Base-by-base conservation (phyloP, 169 alveolate genomes). In the Eimeria zaria region DNA sequence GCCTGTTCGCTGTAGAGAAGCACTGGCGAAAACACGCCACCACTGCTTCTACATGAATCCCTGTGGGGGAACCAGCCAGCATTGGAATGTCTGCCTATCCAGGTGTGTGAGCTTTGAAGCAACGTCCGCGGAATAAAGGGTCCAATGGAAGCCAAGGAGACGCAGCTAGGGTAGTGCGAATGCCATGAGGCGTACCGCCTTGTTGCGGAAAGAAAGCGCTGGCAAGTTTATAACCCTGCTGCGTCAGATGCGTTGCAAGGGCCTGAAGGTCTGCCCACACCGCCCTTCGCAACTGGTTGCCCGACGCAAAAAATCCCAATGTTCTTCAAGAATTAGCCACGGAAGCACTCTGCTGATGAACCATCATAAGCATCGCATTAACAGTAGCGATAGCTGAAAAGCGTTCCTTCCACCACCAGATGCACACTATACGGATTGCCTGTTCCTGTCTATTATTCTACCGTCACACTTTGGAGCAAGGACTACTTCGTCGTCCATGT, bases 391-490 rank as follows among this genome's bases (percentile, higher is more conserved):
- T 69, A 51, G 80, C 46, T 69, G 27, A 33, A 14, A 14, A 69
- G 33, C 53, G 16, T 33, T 73, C 0, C 48, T 73, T 39, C 16
- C 51, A 16, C 22, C 83, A 0, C 6, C 16, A 53, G 33, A 18
- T 22, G 30, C 5, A 12, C 83, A 73, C 53, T 27, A 84, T 27
- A 44, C 41, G 74, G 76, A 60, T 44, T 33, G 91, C n/a, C 39
- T 33, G 64, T 87, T 87, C 71, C 94, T 58, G 64, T 91, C 95
- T 27, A 80, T 39, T 30, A 96, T 96, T 36, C 97, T 44, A 36
- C 97, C 97, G 74, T 96, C 97, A 76, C 78, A 90, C 46, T 73
- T 58, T 39, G 97, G 97, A 24, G 97, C 96, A 39, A 96, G 87
- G 48, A 88, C 95, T 24, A 89, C 94, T 48, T 53, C 76, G 85